Base-by-base conservation (phyloP, 2,329 filamentous ascomycete species). In the Aureobasidium lini region DNA sequence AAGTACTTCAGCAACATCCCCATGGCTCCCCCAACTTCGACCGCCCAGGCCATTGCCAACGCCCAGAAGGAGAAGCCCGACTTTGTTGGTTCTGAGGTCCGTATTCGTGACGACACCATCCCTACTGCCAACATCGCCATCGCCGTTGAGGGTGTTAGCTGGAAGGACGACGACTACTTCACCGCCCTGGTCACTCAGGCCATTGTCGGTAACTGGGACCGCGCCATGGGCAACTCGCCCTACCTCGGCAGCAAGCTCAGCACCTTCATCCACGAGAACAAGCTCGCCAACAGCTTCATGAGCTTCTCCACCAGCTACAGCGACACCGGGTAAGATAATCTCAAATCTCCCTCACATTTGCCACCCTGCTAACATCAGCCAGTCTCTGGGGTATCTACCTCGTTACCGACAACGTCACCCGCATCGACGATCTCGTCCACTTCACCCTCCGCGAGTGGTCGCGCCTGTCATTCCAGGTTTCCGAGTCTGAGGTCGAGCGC, bases 301-400 rank as follows among this genome's bases (percentile, higher is more conserved):
- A 95, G 90, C 81, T 99, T 99, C 81, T 96, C 92, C 66, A 99
- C 94, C 67, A 96, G 90, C 83, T 99, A 99, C 81, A 97, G 92
- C 73, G 94, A 99, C 77, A 99, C 94, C 75, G 94, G 92, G 91
- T 96, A 84, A 77, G 86, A 54, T 44, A 29, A 16, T 32, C 18
- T 6, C 18, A 11, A 28, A 42, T 31, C 8, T 8, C 28, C 29
- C 15, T 23, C 13, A 5, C 1, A 60, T 52, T 42, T 18, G 16
- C 23, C 15, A 47, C 4, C 10, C 18, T 60, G 65, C 73, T 76
- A 70, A 76, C 46, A 53, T 2, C 16, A 23, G 60, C 29, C 70
- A 96, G 94, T 83, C 90, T 99, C 68, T 99, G 94, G 94, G 94
- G 94, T 80, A 97, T 97, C 82, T 99, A 99, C 84, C 84, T 99